Evolutionary conservation across 768 basidiomycete species (phyloP).

Genomic region (Pholiota microspora): DNA sequence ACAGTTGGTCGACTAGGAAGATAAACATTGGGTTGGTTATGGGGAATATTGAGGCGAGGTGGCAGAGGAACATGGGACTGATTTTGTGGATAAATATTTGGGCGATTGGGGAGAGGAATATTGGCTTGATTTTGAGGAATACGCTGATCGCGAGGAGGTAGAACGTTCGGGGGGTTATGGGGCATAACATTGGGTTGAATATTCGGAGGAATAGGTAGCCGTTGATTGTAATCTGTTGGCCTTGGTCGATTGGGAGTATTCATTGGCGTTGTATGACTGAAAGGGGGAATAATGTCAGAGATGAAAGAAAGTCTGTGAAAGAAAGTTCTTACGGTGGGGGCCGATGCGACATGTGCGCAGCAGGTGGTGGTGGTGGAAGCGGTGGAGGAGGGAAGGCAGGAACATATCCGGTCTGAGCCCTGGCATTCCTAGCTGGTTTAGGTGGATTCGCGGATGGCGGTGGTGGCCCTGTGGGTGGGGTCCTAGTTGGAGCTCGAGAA

Average conservation of each 20-base stretch:
- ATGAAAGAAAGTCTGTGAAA: neutral
- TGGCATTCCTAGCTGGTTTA: constrained; percentile 2
- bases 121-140: neutral
- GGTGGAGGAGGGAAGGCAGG: neutral
- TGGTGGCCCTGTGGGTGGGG: constrained; percentile 12
- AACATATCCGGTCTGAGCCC: neutral
- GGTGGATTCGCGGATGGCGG: constrained; percentile 4
- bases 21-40: neutral
- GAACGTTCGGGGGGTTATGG: neutral
- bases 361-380: too few relatives aligned
- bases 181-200: neutral
- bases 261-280: neutral
- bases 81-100: neutral
- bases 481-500: constrained; percentile 10
- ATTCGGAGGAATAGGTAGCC: neutral
- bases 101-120: neutral
- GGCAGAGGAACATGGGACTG: neutral
- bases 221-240: neutral
- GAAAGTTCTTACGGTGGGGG: neutral
- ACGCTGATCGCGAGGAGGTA: neutral
- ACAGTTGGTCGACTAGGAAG: neutral
- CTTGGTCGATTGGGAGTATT: neutral
- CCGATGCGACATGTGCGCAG: neutral
- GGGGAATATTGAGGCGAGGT: too few relatives aligned
- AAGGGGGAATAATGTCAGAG: neutral